Percentiles rank a stretch among this genome's conserved stretches.
Evolutionary conservation across 441 rosid genomes (phyloP).

Genomic region (Corymbia citriodora): DNA sequence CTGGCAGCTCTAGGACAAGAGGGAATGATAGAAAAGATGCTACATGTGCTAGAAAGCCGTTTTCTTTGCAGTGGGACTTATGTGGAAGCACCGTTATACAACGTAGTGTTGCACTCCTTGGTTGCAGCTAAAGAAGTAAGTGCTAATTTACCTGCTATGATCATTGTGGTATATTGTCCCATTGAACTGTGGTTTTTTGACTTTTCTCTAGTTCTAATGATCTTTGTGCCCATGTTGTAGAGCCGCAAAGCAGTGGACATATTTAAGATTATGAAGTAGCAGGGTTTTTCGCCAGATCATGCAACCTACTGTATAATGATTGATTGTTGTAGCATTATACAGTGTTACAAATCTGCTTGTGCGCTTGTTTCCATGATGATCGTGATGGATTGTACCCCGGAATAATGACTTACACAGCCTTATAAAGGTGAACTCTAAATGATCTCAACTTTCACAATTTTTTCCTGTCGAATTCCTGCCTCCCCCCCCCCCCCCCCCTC

Average conservation of each 20-base stretch:
- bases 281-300: conserved; percentile 37
- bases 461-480: background rate
- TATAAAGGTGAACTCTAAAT: conserved; percentile 43
- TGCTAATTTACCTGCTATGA: conserved; percentile 2
- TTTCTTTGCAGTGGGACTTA: conserved; percentile 20
- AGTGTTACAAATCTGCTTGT: conserved; percentile 49
- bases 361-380: conserved; percentile 74
- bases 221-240: conserved; percentile 37
- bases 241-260: conserved; percentile 37
- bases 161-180: background rate
- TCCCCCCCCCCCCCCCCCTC: background rate
- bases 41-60: conserved; percentile 45
- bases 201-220: conserved; percentile 7
- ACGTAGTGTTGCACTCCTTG: conserved; percentile 62
- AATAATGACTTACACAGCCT: conserved; percentile 44
- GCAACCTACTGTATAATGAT: conserved; percentile 73
- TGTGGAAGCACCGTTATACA: conserved; percentile 47
- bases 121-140: conserved; percentile 60
- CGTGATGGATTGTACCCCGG: conserved; percentile 62
- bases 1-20: conserved; percentile 75
- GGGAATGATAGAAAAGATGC: conserved; percentile 67
- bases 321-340: conserved; percentile 48
- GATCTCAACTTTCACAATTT: background rate
- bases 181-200: background rate
- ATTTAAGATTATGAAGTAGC: conserved; percentile 53